Evolutionary conservation across 441 rosid genomes (phyloP), one percentile per base, ranked within the genome.

Genomic region (Gossypium laxum): DNA sequence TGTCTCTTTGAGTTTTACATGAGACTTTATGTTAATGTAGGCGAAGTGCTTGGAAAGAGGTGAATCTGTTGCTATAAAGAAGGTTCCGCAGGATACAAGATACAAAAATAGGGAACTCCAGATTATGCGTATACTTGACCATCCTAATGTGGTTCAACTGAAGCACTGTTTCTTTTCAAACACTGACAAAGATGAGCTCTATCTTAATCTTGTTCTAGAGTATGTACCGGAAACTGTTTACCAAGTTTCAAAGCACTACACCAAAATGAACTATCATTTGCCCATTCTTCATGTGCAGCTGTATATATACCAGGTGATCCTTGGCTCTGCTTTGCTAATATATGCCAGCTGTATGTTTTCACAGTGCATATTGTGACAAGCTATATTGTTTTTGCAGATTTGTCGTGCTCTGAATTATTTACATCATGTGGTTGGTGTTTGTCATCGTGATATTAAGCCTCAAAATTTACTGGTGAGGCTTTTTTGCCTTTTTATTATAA

Each of bases 101-200:
- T 92, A 90, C 89, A 92, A 90, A 78, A 92, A 92, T 71, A 88
- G 97, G 67, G 96, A 91, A 80, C 92, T 91, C 74, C 91, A 90
- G 82, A 82, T 86, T 22, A 88, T 88, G 89, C 84, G 87, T 43
- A 47, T 84, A 62, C 92, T 91, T 41, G 43, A 84, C 74, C 97
- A 90, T 81, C 96, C 87, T 45, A 91, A 91, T 77, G 91, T 85
- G 19, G 89, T 91, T 69, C 85, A 76, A 45, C 84, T 90, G 67
- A 91, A 88, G 76, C 92, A 90, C 65, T 91, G 88, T 72, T 90
- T 90, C 85, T 87, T 83, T 75, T 90, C 94, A 15, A 84, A 93
- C 2, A 84, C 91, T 61, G 90, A 88, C 52, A 91, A 86, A 76
- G 91, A 91, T 22, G 86, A 87, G 82, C 75, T 87, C 43, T 92